Evolutionary conservation across 495 filamentous ascomycete species (phyloP).

Genomic region (Sordaria brevicollis): DNA sequence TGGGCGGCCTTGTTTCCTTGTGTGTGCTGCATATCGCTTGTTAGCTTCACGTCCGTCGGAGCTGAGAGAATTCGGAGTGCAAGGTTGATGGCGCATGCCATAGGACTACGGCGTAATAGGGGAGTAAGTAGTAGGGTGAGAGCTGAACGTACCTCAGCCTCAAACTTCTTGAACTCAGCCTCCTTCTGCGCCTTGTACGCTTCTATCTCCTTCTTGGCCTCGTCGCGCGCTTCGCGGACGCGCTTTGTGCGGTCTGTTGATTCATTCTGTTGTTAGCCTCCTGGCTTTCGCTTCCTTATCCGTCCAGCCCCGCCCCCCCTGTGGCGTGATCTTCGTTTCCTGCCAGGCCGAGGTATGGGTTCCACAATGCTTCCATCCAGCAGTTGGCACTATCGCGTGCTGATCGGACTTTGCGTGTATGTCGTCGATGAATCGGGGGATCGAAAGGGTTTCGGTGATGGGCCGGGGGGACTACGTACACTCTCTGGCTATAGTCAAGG

Average conservation of each 20-base stretch:
- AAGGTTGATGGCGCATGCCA: no score
- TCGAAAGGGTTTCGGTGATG: background rate
- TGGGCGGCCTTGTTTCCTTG: slow-evolving; percentile 82
- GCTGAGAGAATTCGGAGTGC: no score
- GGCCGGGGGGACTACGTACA: slow-evolving; percentile 19
- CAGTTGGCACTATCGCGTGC: no score
- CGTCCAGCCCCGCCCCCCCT: no score
- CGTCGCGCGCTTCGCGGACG: slow-evolving; percentile 87
- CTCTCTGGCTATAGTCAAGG: slow-evolving; percentile 23
- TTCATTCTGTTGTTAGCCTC: background rate
- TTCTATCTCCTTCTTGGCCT: slow-evolving; percentile 97
- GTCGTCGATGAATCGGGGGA: background rate
- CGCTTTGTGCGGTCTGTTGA: slow-evolving; percentile 83
- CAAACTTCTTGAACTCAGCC: slow-evolving; percentile 88
- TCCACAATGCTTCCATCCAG: background rate
- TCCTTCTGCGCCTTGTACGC: slow-evolving; percentile 87
- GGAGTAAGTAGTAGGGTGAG: background rate
- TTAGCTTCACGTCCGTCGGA: no score
- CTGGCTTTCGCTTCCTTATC: no score
- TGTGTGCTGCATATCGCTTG: slow-evolving; percentile 49
- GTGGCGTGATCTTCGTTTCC: no score
- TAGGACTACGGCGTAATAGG: no score
- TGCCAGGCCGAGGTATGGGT: no score
- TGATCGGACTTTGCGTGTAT: no score
- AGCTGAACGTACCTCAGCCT: slow-evolving; percentile 60